These are phyloP conservation scores for Torulaspora maleeae DNA, from an alignment of 805 yeast genomes.

Conservation along the genomic window DNA sequence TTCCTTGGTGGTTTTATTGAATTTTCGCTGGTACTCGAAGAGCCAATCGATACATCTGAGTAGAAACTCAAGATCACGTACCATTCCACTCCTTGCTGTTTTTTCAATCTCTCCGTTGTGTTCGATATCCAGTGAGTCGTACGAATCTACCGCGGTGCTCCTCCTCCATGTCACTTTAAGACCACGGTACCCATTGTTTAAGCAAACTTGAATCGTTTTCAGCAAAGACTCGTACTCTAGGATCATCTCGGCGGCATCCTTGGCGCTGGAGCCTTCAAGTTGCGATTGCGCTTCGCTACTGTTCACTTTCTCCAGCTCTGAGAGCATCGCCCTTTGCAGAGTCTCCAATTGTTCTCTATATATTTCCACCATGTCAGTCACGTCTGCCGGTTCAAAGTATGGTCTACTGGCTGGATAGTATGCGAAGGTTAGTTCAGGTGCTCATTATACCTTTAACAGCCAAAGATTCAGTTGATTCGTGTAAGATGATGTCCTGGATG, in stretches of 20 bases:
- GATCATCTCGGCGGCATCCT: slow-evolving; percentile 9
- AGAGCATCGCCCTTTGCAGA: slow-evolving; percentile 6
- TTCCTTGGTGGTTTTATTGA: slow-evolving; percentile 6
- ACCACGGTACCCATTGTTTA: slow-evolving; percentile 17
- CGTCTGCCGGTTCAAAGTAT: background rate
- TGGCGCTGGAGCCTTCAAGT: background rate
- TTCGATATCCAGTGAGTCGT: slow-evolving; percentile 13
- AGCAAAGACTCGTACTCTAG: slow-evolving; percentile 20
- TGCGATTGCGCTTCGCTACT: background rate
- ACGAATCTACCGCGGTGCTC: slow-evolving; percentile 3
- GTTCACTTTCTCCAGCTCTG: slow-evolving; percentile 3
- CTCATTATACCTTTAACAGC: background rate
- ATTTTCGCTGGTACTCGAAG: slow-evolving; percentile 14
- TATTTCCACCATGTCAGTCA: background rate
- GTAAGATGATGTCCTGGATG: background rate
- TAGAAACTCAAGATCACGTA: slow-evolving; percentile 8
- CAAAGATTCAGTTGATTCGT: background rate
- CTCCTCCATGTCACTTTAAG: slow-evolving; percentile 18
- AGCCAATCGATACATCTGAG: slow-evolving; percentile 22
- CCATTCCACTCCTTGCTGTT: background rate
- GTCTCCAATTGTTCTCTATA: background rate
- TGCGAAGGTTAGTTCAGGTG: background rate
- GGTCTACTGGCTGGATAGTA: background rate
- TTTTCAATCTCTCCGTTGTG: slow-evolving; percentile 6
- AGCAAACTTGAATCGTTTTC: slow-evolving; percentile 12